Evolutionary conservation across 176 grass and related monocot species (phyloP), one percentile per base, ranked within the genome.

Genomic region (Panicum miliaceum): DNA sequence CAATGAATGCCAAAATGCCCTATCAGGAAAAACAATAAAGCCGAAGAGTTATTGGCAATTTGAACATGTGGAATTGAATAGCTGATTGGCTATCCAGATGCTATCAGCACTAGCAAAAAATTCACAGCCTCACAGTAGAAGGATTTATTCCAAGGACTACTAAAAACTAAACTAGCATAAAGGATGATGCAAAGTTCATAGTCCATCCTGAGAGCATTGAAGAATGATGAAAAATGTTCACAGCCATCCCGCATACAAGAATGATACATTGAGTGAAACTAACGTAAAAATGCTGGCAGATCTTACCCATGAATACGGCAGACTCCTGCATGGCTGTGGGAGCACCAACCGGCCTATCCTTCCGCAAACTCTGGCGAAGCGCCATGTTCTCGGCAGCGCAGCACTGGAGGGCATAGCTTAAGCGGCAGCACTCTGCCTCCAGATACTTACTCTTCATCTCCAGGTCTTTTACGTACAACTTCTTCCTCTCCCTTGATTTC

Each of bases 401-500:
- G 63, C 89, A 95, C 85, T 88, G 93, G 59, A 98, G 87, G 14
- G 82, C 70, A 34, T 95, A 98, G 81, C 89, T 91, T 52, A 98
- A 91, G 50, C 93, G 91, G 34, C 76, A 82, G 47, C 89, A 95
- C 69, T 98, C 96, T 1, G 93, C 84, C 74, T 98, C 96, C 4
- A 98, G 77, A 73, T 81, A 98, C 73, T 91, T 95, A 64, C 54
- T 98, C 81, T 90, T 98, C 52, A 68, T 86, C 80, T 98, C 96
- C 52, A 98, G 51, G 8, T 98, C 93, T 75, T 98, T 95, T 15
- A 95, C 50, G 74, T 98, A 94, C 58, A 88, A 50, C 81, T 93
- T 98, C 87, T 98, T 98, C 80, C 85, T 95, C 89, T 95, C 96
- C 73, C 96, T 92, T 0, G 91, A 98, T 78, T 92, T 93, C 85